Evolutionary conservation across 1,139 yeast genomes (phyloP), one percentile per base, ranked within the genome.

Genomic region (Zygoascus hellenicus): DNA sequence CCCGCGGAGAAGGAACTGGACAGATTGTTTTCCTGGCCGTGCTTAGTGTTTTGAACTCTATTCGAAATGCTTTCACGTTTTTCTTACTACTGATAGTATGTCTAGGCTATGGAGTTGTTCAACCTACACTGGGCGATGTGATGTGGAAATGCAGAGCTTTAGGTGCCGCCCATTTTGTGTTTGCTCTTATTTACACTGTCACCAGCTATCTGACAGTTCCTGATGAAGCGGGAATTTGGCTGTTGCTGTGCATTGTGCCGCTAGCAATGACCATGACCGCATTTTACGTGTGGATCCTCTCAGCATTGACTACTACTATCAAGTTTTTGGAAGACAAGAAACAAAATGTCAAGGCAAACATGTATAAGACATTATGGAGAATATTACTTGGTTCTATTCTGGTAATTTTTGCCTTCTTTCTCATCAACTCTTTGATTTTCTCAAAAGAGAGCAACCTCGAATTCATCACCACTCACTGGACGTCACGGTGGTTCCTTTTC

Each of bases 21-120:
- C 80, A 86, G 47, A 77, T 78, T 50, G 80, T 81, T 46, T 88
- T 88, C 67, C 77, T 88, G 77, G 79, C 79, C 7, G 77, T 90
- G 61, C 76, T 90, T 45, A 83, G 97, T 1, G 63, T 88, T 26
- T 70, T 90, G 63, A 87, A 88, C 62, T 80, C 96, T 1, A 78
- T 80, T 55, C 84, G 95, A 60, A 77, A 87, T 50, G 83, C 97
- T 1, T 88, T 88, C 63, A 85, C 97, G 9, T 85, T 92, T 68
- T 94, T 90, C 69, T 69, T 94, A 58, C 71, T 94, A 49, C 73
- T 92, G 53, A 83, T 90, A 58, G 92, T 94, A 50, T 77, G 95
- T 14, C 72, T 90, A 56, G 98, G 98, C 31, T 94, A 90, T 66
- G 97, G 98, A 51, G 92, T 94, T 47, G 98, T 94, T 36, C 67